phyloP scores from a whole-genome alignment of 495 filamentous ascomycete species.

The Lasiosphaeria ovina region DNA sequence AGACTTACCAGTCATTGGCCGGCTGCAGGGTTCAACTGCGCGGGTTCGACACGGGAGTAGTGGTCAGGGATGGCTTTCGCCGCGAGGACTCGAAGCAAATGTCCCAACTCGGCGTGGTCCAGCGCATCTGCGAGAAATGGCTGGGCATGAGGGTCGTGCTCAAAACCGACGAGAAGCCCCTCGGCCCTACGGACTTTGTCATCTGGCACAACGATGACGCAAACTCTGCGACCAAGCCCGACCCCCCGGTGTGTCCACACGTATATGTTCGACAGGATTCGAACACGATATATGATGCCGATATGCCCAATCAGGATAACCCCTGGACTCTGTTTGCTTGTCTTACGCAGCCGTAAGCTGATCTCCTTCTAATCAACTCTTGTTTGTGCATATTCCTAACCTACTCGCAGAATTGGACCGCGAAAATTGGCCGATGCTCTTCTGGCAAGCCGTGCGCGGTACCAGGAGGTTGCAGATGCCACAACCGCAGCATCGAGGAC shows the following conservation, averaged over 20 bases:
- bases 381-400: conserved; percentile 12
- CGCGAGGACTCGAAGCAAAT: conserved; percentile 32
- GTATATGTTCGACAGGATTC: conserved; percentile 17
- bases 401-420: conserved; percentile 45
- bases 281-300: conserved; percentile 19
- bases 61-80: conserved; percentile 18
- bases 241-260: conserved; percentile 5
- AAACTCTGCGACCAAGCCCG: not conserved
- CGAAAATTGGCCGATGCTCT: conserved; percentile 62
- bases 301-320: conserved; percentile 22
- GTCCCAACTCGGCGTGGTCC: conserved; percentile 23
- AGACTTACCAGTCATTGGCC: conserved; percentile 38
- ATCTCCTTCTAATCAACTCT: not conserved
- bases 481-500: not conserved
- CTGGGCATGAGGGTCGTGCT: conserved; percentile 25
- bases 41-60: conserved; percentile 29
- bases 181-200: conserved; percentile 17
- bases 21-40: conserved; percentile 28
- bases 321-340: conserved; percentile 17
- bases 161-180: conserved; percentile 3
- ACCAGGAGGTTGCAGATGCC: not conserved
- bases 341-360: conserved; percentile 33
- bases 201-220: conserved; percentile 11
- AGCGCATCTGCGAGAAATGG: conserved; percentile 29
- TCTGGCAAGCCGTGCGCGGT: conserved; percentile 1